Evolutionary conservation across 2,329 filamentous ascomycete species (phyloP).

Genomic region (Beauveria sp.): DNA sequence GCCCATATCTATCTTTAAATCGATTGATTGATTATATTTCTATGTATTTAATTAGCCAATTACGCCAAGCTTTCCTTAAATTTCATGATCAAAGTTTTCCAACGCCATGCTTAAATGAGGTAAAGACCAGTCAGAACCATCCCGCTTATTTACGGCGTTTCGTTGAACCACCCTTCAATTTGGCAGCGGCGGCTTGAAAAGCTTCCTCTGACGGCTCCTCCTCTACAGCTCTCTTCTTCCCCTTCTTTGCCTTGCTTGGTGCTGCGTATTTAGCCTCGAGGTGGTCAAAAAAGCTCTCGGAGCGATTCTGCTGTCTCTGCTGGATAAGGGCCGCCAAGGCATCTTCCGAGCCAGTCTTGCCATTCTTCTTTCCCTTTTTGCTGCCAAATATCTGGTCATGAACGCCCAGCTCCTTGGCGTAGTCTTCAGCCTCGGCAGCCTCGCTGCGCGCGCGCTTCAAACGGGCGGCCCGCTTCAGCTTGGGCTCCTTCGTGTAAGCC

Average conservation of each 20-base stretch:
- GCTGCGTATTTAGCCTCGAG: constrained; percentile 70
- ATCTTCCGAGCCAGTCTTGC: constrained; percentile 35
- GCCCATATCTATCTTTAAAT: no score
- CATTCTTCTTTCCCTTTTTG: constrained; percentile 39
- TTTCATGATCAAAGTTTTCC: not conserved
- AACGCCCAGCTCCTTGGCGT: constrained; percentile 67
- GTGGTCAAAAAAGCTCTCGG: constrained; percentile 57
- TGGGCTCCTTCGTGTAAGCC: constrained; percentile 67
- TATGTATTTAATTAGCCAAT: not conserved
- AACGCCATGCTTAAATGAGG: constrained; percentile 1
- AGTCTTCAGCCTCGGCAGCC: constrained; percentile 63
- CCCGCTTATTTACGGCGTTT: constrained; percentile 1
- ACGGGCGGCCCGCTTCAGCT: constrained; percentile 52
- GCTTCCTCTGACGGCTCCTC: constrained; percentile 57
- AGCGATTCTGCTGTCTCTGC: constrained; percentile 57
- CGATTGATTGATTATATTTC: not conserved
- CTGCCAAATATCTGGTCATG: constrained; percentile 59
- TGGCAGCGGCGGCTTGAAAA: constrained; percentile 49
- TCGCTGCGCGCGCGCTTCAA: constrained; percentile 58
- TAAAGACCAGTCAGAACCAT: not conserved
- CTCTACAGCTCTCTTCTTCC: constrained; percentile 46
- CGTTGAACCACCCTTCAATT: constrained; percentile 31
- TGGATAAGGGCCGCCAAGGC: constrained; percentile 67
- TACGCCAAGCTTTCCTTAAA: not conserved
- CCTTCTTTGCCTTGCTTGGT: constrained; percentile 24